Evolutionary conservation across 228 moss, liverwort and hornwort genomes (phyloP).

Genomic region (Sphagnum magellanicum): DNA sequence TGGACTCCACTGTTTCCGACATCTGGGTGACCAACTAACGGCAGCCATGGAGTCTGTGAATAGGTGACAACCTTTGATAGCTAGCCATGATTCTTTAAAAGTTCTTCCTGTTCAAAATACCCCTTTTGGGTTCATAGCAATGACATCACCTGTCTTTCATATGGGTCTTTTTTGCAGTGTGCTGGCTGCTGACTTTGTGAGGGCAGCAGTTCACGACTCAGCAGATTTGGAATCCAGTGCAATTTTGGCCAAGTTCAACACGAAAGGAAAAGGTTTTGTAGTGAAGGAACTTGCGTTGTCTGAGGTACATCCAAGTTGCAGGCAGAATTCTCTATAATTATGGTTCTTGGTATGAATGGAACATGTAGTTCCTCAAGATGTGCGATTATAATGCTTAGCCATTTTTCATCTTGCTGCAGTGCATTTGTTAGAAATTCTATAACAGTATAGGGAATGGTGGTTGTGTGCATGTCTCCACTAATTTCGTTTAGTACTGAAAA

Average conservation of each 20-base stretch:
- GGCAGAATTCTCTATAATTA: too few species aligned
- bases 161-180: constrained; percentile 43
- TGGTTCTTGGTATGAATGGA: too few species aligned
- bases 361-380: too few species aligned
- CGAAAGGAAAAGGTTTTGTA: constrained; percentile 62
- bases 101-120: neutral
- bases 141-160: neutral
- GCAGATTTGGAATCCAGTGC: constrained; percentile 75
- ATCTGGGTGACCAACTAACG: constrained; percentile 70
- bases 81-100: neutral
- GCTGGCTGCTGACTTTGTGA: constrained; percentile 94
- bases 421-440: too few species aligned
- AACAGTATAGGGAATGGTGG: too few species aligned
- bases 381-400: too few species aligned
- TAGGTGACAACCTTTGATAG: constrained; percentile 36
- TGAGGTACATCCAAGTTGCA: constrained; percentile 46
- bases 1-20: constrained; percentile 95
- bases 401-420: too few species aligned
- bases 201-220: constrained; percentile 73
- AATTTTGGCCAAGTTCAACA: constrained; percentile 65
- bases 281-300: constrained; percentile 65
- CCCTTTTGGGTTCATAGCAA: neutral
- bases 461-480: too few species aligned
- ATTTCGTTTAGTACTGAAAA: too few species aligned
- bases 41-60: constrained; percentile 93